Percentiles rank a stretch among this genome's conserved stretches.
phyloP scores from a whole-genome alignment of 495 filamentous ascomycete species.

The Penicillium cosmopolitanum region DNA sequence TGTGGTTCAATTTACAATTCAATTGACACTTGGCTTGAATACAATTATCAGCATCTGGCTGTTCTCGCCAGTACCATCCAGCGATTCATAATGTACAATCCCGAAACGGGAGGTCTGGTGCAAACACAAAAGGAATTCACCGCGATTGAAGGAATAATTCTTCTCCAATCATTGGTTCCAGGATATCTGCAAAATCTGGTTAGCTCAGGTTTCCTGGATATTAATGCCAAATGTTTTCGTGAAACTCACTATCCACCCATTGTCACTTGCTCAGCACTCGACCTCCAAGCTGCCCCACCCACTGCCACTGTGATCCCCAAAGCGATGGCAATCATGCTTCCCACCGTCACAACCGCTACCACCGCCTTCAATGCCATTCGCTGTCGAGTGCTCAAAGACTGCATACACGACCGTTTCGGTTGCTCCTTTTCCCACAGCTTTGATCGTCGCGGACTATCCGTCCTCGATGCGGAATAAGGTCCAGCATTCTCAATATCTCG shows the following conservation, averaged over 20 bases:
- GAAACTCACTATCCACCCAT: slow-evolving; percentile 20
- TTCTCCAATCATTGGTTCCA: not conserved
- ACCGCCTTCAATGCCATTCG: slow-evolving; percentile 54
- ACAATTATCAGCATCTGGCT: not conserved
- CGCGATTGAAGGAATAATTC: not conserved
- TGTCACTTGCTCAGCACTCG: slow-evolving; percentile 30
- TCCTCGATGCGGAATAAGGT: slow-evolving; percentile 21
- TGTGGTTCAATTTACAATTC: not conserved
- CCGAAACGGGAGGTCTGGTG: not conserved
- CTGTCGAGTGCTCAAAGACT: slow-evolving; percentile 52
- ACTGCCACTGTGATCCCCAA: slow-evolving; percentile 65
- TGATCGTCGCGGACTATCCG: slow-evolving; percentile 32
- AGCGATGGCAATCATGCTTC: slow-evolving; percentile 61
- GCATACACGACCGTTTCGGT: slow-evolving; percentile 36
- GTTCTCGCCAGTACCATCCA: not conserved
- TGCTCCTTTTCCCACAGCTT: slow-evolving; percentile 49
- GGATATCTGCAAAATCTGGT: not conserved
- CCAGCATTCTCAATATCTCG: slow-evolving; percentile 37
- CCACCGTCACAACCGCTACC: slow-evolving; percentile 61
- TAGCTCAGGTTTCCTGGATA: not conserved
- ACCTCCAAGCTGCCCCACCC: slow-evolving; percentile 60
- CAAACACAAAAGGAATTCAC: slow-evolving; percentile 4
- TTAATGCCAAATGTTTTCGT: too few relatives aligned
- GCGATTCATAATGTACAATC: not conserved
- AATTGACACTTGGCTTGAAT: not conserved